Evolutionary conservation across 2,329 filamentous ascomycete genomes (phyloP).

Genomic region (Venturia pyrina): DNA sequence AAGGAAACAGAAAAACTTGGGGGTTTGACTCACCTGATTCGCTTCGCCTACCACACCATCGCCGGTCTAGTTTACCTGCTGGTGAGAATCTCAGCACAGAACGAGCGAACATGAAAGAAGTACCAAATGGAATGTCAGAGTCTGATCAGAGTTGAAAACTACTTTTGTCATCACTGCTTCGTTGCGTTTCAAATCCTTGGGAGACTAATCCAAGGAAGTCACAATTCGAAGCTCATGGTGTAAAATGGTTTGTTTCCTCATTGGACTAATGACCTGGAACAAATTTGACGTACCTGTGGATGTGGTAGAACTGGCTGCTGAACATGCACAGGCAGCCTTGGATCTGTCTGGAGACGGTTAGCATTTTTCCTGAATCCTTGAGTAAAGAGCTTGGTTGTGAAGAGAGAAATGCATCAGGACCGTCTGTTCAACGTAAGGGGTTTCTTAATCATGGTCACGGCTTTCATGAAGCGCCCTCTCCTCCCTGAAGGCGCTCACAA

Average conservation of each 20-base stretch:
- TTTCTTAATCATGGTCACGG: neutral
- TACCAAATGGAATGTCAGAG: neutral
- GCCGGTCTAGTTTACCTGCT: neutral
- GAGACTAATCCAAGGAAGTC: no score
- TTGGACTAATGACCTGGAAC: neutral
- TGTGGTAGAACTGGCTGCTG: neutral
- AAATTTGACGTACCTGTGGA: neutral
- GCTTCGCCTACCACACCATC: neutral
- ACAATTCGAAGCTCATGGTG: no score
- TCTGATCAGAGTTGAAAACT: neutral
- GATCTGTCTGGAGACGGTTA: neutral
- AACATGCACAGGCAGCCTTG: neutral
- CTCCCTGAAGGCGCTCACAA: no score
- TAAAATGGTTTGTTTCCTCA: neutral
- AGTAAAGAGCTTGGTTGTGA: neutral
- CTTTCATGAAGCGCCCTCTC: no score
- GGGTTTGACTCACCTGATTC: neutral
- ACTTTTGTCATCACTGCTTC: neutral
- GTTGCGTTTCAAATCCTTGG: neutral
- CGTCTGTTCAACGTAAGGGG: neutral
- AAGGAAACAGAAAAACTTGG: neutral
- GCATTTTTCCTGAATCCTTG: neutral
- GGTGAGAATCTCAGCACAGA: neutral
- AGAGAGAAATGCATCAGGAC: neutral
- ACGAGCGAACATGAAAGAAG: neutral